phyloP scores from a whole-genome alignment of 192 early-diverging fungal genomes.

The Umbelopsis isabellina region DNA sequence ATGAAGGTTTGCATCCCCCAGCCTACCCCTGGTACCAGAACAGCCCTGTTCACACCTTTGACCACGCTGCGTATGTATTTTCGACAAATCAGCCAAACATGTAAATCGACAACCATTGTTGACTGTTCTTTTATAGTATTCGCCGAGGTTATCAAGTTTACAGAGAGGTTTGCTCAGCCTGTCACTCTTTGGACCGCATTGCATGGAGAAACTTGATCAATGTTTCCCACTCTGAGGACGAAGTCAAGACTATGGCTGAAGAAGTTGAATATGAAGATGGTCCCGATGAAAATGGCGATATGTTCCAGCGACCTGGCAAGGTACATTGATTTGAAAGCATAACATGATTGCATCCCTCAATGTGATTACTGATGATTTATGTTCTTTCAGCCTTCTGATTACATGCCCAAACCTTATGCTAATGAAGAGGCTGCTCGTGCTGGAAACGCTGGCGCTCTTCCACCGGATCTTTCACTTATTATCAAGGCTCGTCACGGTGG shows the following conservation, averaged over 20 bases:
- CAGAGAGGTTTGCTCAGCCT: slow-evolving; percentile 96
- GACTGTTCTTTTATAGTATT: slow-evolving; percentile 59
- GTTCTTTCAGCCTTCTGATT: slow-evolving; percentile 71
- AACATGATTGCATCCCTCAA: not conserved
- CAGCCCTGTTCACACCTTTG: slow-evolving; percentile 83
- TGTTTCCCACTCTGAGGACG: slow-evolving; percentile 90
- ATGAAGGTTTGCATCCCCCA: slow-evolving; percentile 91
- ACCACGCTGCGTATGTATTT: slow-evolving; percentile 78
- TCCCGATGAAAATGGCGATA: slow-evolving; percentile 88
- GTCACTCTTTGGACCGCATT: slow-evolving; percentile 94
- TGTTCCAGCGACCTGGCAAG: slow-evolving; percentile 94
- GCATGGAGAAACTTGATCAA: slow-evolving; percentile 94
- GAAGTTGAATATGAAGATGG: slow-evolving; percentile 93
- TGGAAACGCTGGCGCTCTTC: slow-evolving; percentile 93
- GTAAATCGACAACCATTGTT: not conserved
- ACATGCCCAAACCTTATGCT: slow-evolving; percentile 88
- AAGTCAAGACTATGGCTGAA: slow-evolving; percentile 89
- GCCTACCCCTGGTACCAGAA: slow-evolving; percentile 89
- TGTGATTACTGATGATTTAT: slow-evolving; percentile 10
- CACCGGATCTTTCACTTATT: slow-evolving; percentile 95
- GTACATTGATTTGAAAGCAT: slow-evolving; percentile 9
- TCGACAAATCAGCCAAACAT: not conserved
- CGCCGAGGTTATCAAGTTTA: slow-evolving; percentile 99
- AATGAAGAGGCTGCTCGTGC: slow-evolving; percentile 97
- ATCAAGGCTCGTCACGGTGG: slow-evolving; percentile 94